Evolutionary conservation across 495 filamentous ascomycete species (phyloP), one percentile per base, ranked within the genome.

Genomic region (Annulohypoxylon stygium): DNA sequence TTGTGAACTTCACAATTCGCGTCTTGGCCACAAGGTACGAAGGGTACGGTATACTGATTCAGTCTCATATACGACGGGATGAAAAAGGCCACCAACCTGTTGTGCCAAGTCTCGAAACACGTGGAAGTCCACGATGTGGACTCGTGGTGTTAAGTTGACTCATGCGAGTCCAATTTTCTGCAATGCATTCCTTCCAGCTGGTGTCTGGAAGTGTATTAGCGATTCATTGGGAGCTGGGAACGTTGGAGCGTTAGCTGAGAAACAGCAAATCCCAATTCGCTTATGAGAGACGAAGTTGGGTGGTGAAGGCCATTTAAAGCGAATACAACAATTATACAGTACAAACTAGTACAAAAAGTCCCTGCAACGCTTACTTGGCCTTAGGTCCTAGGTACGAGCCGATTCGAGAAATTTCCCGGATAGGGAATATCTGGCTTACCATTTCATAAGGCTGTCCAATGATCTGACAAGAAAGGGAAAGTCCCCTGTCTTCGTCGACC

Each of bases 371-470:
- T 30, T 30, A 30, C 30, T 30, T 30, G 30, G 30, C 30, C 30
- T 30, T 30, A 30, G 30, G 30, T 30, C 30, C 30, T 30, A 47
- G 39, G 5, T 30, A 57, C 48, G 39, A 67, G 53, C 57, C 60
- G 25, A 58, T 60, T 70, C 47, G 47, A 45, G 48, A 26, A 58
- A 63, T 48, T 58, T 50, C 16, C 68, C 33, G 20, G 12, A 45
- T 37, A 36, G 34, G 69, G 50, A 20, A 25, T 58, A 55, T 26
- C 59, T 60, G 34, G 9, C 45, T 65, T 48, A 39, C 14, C 25
- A 43, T 45, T 45, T 58, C 43, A 64, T 60, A 74, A 70, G 71
- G 71, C 71, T 70, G 36, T 70, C 71, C 66, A 74, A 74, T 74
- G 39, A 59, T 9, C 11, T 23, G 8, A 51, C 16, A 26, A 61